Percentiles rank a stretch among this genome's conserved stretches.
Evolutionary conservation across 805 yeast genomes (phyloP).

Genomic region (Komagataella pastoris): DNA sequence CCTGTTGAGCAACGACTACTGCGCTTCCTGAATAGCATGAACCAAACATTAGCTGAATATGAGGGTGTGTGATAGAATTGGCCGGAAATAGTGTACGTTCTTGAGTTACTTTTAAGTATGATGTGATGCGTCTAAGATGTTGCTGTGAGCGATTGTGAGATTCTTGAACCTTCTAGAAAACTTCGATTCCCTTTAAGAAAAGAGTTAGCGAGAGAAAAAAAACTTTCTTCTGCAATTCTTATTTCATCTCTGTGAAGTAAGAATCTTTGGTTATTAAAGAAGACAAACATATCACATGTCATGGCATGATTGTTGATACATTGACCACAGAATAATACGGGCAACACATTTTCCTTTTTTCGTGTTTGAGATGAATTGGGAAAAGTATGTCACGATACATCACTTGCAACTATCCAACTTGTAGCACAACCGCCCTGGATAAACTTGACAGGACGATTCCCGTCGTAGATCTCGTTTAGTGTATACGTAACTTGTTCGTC

Average conservation of each 20-base stretch:
- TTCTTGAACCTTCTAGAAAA: not conserved
- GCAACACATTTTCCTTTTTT: slow-evolving; percentile 78
- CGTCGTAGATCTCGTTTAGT: slow-evolving; percentile 19
- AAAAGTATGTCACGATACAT: slow-evolving; percentile 60
- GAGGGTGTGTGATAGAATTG: not conserved
- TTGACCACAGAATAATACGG: slow-evolving; percentile 52
- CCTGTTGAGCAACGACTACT: slow-evolving; percentile 42
- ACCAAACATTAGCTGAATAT: slow-evolving; percentile 2
- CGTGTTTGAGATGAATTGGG: slow-evolving; percentile 55
- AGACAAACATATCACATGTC: not conserved
- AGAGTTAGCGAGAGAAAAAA: not conserved
- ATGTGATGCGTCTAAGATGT: not conserved
- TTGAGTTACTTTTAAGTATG: not conserved
- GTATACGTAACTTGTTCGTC: slow-evolving; percentile 19
- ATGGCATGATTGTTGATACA: slow-evolving; percentile 26
- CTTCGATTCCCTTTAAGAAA: not conserved
- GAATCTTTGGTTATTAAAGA: not conserved
- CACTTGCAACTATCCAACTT: slow-evolving; percentile 33
- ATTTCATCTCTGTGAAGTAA: not conserved
- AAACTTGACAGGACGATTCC: slow-evolving; percentile 12
- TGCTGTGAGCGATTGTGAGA: not conserved
- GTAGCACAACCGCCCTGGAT: slow-evolving; percentile 58
- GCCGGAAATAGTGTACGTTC: not conserved
- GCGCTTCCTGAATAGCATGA: slow-evolving; percentile 2
- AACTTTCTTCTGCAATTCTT: not conserved